Base-by-base conservation (phyloP, 1,139 yeast species). In the Geotrichum histeridarum region DNA sequence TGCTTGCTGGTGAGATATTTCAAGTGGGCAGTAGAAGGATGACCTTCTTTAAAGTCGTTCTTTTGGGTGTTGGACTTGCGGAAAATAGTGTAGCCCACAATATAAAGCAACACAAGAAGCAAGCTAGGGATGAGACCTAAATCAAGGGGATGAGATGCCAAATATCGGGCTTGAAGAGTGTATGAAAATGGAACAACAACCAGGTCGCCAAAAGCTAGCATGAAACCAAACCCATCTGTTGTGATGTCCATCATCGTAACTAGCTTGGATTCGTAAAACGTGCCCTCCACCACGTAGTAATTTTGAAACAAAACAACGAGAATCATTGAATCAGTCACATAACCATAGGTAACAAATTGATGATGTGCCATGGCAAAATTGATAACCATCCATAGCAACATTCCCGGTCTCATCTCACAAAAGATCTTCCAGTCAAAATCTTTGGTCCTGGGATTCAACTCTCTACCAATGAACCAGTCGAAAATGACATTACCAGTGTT, bases 391-490 rank as follows among this genome's bases (percentile, higher is more conserved):
- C 98, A 91, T 48, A 93, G 74, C 55, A 91, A 73, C 79, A 94
- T 76, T 1, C 99, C 99, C 0, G 99, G 99, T 63, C 96, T 82
- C 71, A 94, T 79, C 70, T 93, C 99, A 69, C 96, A 88, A 66
- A 87, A 93, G 61, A 90, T 72, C 70, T 93, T 93, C 67, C 93
- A 82, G 67, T 93, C 99, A 78, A 91, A 82, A 1, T 78, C 66
- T 0, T 95, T 95, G 55, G 89, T 74, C 63, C 98, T 77, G 35
- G 99, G 99, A 67, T 93, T 93, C 66, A 93, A 76, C 69, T 93
- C 98, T 54, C 99, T 80, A 33, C 99, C 99, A 67, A 93, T 90
- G 67, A 89, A 93, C 96, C 97, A 93, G 70, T 93, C 97, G 67
- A 87, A 93, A 33, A 91, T 64, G 0, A 72, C 61, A 61, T 80